Evolutionary conservation across 75 land plant species (phyloP), one percentile per base, ranked within the genome.

Genomic region (Cupressus sempervirens): DNA sequence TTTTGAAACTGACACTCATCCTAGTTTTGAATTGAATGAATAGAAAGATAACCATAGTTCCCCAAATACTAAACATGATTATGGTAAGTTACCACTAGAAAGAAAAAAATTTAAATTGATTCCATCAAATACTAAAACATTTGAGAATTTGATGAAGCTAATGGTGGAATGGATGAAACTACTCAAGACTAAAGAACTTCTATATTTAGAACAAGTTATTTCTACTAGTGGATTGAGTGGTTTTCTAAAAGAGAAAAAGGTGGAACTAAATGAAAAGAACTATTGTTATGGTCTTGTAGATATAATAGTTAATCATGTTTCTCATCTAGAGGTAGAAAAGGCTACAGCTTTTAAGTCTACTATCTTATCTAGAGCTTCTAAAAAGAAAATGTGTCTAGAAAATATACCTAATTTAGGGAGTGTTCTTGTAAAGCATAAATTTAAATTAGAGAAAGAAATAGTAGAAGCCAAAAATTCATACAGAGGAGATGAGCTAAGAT

Each of bases 171-270:
- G 89, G 34, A 84, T 89, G 50, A 85, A 50, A 81, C 73, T 73
- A 40, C 84, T 89, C n/a, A 65, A 43, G 30, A 46, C 72, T 4
- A 83, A 87, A 10, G 77, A 89, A 29, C 89, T 83, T 6, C 46
- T 67, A 36, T 81, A 82, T 89, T 9, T 89, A 32, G 89, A 86
- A 36, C 36, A 80, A 34, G 74, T 89, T 43, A 89, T 89, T 3
- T 89, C 90, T 23, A 89, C 86, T 16, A 86, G 89, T 70, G 90
- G 90, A n/a, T 86, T 89, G 32, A 75, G 86, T 85, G 90, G 80
- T 20, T 86, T 89, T 16, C 83, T 89, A 1, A 73, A 89, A 79
- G 89, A 87, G 30, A 73, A 87, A 50, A 85, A 73, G 52, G 54
- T 43, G 4, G 89, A 89, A 84, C 82, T 85, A 82, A 84, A 83